Evolutionary conservation across 148 eudicot species (phyloP).

Genomic region (Bassia scoparia): DNA sequence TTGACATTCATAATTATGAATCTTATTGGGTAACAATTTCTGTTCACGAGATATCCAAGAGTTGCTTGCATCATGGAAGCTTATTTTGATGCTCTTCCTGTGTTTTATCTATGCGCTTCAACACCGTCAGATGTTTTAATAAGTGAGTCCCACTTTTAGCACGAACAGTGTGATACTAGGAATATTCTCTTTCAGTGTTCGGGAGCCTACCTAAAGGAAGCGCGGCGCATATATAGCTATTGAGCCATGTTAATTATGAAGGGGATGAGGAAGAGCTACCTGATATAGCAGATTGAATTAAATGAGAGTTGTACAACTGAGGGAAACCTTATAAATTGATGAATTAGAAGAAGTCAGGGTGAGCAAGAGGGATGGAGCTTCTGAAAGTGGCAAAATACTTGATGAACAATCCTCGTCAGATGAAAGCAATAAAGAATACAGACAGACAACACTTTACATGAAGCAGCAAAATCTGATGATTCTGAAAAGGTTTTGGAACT

Average conservation of each 20-base stretch:
- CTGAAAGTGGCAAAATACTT: slow-evolving; percentile 28
- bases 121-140: slow-evolving; percentile 65
- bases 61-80: slow-evolving; percentile 74
- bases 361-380: slow-evolving; percentile 28
- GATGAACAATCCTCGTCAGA: slow-evolving; percentile 40
- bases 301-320: slow-evolving; percentile 21
- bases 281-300: slow-evolving; percentile 33
- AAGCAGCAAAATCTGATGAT: slow-evolving; percentile 66
- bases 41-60: slow-evolving; percentile 78
- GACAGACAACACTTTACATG: slow-evolving; percentile 56
- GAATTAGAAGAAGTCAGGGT: slow-evolving; percentile 18
- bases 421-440: slow-evolving; percentile 41
- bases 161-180: slow-evolving; percentile 42
- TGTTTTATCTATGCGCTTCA: slow-evolving; percentile 69
- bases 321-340: slow-evolving; percentile 21
- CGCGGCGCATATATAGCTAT: slow-evolving; percentile 51
- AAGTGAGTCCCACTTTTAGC: slow-evolving; percentile 65
- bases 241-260: slow-evolving; percentile 57
- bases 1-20: not conserved
- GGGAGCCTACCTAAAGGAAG: slow-evolving; percentile 90
- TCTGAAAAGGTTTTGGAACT: slow-evolving; percentile 53
- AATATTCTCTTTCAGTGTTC: slow-evolving; percentile 63
- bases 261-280: slow-evolving; percentile 39
- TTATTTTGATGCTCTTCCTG: slow-evolving; percentile 68
- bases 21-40: slow-evolving; percentile 16